Base-by-base conservation (phyloP, 345 rosid genomes). In the Stellera chamaejasme region DNA sequence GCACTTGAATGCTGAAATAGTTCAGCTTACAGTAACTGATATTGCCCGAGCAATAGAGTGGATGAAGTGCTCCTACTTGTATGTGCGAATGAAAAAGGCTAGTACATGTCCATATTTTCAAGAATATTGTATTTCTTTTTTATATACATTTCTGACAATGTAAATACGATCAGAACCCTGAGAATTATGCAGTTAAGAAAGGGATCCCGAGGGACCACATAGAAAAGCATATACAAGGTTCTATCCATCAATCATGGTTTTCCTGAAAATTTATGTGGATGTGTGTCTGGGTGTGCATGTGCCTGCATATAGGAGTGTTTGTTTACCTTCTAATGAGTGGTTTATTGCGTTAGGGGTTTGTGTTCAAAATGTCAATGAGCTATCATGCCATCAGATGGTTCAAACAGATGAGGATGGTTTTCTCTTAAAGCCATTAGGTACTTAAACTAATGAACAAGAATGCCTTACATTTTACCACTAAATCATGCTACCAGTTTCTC, bases 1-100 rank as follows among this genome's bases (percentile, higher is more conserved):
- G 76, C 99, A 93, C 84, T 69, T 93, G 74, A 93, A 89, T 9
- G 96, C 99, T 54, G 99, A 93, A 84, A 83, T 93, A 69, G 99
- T 82, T 76, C 99, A 93, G 69, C 74, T 89, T 68, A 84, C 97
- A 50, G 60, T 93, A 66, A 69, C 97, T 62, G 96, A 93, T 54
- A 66, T 93, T 60, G 73, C 96, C 56, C 72, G 74, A 52, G 97
- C 99, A 51, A 88, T 89, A 68, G 99, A 93, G 72, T 92, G 98
- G 98, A 81, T 92, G 84, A 86, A 92, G 72, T 89, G 94, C 81
- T 89, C 98, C 6, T 92, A 79, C 72, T 62, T 92, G 68, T 92
- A 81, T 48, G 90, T 92, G 52, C 78, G 97, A 73, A 88, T 89
- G 87, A 88, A 86, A 83, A 84, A 86, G 86, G 97, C 67, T 84